A percentile compares a stretch with the other conserved stretches of the same genome.
Conservation (phyloP, 345 rosid genomes). For the Brassica nigra region DNA sequence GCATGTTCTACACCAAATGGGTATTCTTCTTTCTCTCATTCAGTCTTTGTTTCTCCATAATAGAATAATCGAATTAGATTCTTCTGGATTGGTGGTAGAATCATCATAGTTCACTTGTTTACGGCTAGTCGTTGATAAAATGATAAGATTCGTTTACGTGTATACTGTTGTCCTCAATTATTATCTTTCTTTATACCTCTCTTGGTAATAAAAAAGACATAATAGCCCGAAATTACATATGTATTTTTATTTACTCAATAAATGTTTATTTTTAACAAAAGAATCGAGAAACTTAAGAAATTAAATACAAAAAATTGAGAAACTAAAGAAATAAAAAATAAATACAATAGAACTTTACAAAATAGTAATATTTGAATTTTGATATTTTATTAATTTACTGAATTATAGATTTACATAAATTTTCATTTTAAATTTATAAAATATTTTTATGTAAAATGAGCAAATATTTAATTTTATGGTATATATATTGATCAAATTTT, state of each 20-base stretch:
- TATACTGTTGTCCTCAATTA: background rate
- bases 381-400: too few relatives aligned
- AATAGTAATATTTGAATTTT: too few relatives aligned
- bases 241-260: background rate
- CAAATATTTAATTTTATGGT: too few relatives aligned
- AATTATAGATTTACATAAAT: too few relatives aligned
- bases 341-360: too few relatives aligned
- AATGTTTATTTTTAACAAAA: background rate
- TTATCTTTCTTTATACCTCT: background rate
- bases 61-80: constrained; percentile 15
- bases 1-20: constrained; percentile 79
- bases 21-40: constrained; percentile 38
- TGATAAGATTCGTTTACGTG: constrained; percentile 11
- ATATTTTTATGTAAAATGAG: too few relatives aligned
- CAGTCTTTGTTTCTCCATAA: background rate
- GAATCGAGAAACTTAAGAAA: background rate
- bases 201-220: background rate
- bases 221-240: background rate
- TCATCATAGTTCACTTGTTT: constrained; percentile 8
- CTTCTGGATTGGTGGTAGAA: constrained; percentile 15
- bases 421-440: too few relatives aligned
- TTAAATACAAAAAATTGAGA: background rate
- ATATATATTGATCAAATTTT: too few relatives aligned
- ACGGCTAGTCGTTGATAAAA: background rate
- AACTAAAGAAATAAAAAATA: background rate